Evolutionary conservation across 257 asterid species (phyloP).

Genomic region (Cynanchum wilfordii): DNA sequence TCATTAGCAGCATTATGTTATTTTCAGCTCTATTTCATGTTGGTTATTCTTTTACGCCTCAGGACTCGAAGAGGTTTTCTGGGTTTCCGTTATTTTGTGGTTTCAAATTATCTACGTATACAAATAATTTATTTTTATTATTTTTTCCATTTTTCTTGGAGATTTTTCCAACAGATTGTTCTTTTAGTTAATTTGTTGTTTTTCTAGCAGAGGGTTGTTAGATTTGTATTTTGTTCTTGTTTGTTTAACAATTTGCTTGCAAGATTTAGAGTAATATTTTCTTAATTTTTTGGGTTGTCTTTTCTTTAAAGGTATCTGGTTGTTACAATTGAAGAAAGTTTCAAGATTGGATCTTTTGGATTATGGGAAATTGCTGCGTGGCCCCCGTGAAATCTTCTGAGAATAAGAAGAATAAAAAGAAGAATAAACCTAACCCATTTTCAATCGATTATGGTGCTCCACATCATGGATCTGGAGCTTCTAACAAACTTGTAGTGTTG

Average conservation of each 20-base stretch:
- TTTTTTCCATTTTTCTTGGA: not conserved
- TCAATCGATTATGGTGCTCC: slow-evolving; percentile 40
- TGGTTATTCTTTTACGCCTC: not conserved
- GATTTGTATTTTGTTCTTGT: not conserved
- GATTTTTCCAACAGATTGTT: not conserved
- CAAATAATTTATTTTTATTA: no score
- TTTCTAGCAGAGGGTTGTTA: not conserved
- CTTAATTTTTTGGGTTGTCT: not conserved
- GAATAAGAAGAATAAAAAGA: slow-evolving; percentile 29
- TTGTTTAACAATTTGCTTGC: not conserved
- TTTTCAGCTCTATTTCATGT: not conserved
- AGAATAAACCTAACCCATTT: slow-evolving; percentile 48
- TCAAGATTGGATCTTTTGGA: slow-evolving; percentile 4
- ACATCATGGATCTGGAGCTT: slow-evolving; percentile 35
- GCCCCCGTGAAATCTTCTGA: slow-evolving; percentile 35
- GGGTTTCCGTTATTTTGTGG: slow-evolving; percentile 6
- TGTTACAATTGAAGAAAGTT: not conserved
- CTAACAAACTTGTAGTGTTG: slow-evolving; percentile 41
- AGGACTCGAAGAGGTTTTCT: not conserved
- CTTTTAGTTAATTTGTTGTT: not conserved
- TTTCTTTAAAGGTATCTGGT: not conserved
- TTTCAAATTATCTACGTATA: not conserved
- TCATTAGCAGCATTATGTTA: not conserved
- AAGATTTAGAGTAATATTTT: not conserved
- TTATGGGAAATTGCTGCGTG: slow-evolving; percentile 65